These are phyloP conservation scores for Mycena metata DNA, from an alignment of 768 basidiomycete species.

Conservation along the genomic window DNA sequence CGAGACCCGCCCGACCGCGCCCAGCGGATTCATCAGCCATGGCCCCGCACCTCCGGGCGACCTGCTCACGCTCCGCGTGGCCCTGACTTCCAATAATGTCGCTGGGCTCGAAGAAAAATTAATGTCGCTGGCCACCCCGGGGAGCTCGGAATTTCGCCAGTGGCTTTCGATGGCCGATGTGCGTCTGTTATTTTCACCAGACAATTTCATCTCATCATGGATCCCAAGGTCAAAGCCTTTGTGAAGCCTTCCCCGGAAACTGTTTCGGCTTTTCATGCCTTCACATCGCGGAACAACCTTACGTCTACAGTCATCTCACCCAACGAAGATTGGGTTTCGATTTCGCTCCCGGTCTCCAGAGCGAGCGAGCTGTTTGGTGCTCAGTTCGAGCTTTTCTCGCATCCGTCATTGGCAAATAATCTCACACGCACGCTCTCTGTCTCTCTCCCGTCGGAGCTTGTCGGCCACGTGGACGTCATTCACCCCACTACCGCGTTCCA, in stretches of 20 bases:
- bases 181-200: not conserved
- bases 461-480: slow-evolving; percentile 44
- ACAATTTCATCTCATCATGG: not conserved
- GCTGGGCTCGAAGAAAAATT: not conserved
- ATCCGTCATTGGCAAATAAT: slow-evolving; percentile 38
- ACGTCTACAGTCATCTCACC: slow-evolving; percentile 37
- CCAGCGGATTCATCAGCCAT: slow-evolving; percentile 14
- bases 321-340: slow-evolving; percentile 45
- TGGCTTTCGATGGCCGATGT: slow-evolving; percentile 6
- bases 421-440: slow-evolving; percentile 45
- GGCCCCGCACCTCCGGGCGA: slow-evolving; percentile 6
- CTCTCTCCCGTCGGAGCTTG: slow-evolving; percentile 44
- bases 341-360: slow-evolving; percentile 42
- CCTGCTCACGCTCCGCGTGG: slow-evolving; percentile 19
- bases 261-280: slow-evolving; percentile 41
- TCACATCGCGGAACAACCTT: slow-evolving; percentile 43
- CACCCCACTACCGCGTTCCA: slow-evolving; percentile 49
- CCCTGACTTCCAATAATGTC: slow-evolving; percentile 9
- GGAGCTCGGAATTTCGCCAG: not conserved
- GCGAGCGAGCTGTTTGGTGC: slow-evolving; percentile 46
- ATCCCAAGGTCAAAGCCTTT: slow-evolving; percentile 45
- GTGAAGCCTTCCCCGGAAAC: slow-evolving; percentile 42
- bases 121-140: not conserved
- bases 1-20: slow-evolving; percentile 4
- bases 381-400: slow-evolving; percentile 42